Conservation (phyloP, 352 stramenopile genomes). For the Peronospora tabacina region DNA sequence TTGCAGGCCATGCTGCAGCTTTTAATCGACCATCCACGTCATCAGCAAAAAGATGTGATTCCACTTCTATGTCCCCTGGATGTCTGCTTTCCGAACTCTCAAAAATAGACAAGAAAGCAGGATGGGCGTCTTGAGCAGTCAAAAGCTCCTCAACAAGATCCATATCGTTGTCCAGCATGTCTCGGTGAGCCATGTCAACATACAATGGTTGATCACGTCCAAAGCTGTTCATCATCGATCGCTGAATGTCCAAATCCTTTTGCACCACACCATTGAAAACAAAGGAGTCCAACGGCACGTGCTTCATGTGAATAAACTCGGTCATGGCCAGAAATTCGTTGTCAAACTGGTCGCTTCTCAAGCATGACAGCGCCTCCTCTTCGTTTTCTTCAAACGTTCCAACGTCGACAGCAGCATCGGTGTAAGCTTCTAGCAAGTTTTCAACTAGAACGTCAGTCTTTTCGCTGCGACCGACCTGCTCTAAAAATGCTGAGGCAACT, state of each 20-base stretch:
- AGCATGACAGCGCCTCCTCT: slow-evolving; percentile 35
- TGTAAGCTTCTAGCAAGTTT: slow-evolving; percentile 57
- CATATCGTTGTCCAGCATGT: slow-evolving; percentile 45
- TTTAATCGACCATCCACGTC: slow-evolving; percentile 58
- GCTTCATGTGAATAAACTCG: slow-evolving; percentile 67
- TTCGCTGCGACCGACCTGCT: slow-evolving; percentile 41
- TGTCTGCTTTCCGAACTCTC: slow-evolving; percentile 21
- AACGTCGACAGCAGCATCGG: slow-evolving; percentile 40
- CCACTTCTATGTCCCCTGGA: slow-evolving; percentile 11
- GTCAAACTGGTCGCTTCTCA: slow-evolving; percentile 45
- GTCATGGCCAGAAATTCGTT: slow-evolving; percentile 67
- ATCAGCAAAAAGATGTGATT: slow-evolving; percentile 43
- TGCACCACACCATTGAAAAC: slow-evolving; percentile 85
- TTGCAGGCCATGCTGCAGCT: slow-evolving; percentile 31
- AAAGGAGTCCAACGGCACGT: slow-evolving; percentile 62
- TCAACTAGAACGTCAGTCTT: slow-evolving; percentile 36
- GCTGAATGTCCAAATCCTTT: slow-evolving; percentile 57
- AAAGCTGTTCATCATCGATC: slow-evolving; percentile 67
- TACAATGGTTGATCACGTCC: slow-evolving; percentile 75
- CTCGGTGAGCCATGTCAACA: slow-evolving; percentile 52
- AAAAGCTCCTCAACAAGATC: slow-evolving; percentile 69
- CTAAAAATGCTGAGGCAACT: slow-evolving; percentile 46
- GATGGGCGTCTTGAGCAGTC: slow-evolving; percentile 46
- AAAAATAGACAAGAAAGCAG: slow-evolving; percentile 67
- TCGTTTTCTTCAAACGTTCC: slow-evolving; percentile 30